Base-by-base conservation (phyloP, 371 early-diverging fungal species). In the Lichtheimia corymbifera region DNA sequence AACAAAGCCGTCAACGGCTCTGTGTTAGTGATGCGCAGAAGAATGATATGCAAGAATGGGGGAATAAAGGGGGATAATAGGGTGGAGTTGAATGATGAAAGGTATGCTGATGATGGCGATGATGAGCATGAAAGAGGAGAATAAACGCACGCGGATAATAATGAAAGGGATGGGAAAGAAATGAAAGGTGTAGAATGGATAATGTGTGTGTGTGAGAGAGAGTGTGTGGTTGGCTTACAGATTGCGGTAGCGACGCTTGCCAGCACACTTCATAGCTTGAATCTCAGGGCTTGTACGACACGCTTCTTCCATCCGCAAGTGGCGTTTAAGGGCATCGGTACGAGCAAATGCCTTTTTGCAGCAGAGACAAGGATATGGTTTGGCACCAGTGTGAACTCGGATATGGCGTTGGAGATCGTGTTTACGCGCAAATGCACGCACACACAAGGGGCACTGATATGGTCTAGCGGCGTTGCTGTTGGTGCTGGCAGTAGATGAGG, bases 331-430 rank as follows among this genome's bases (percentile, higher is more conserved):
- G 5, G 89, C 89, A 68, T 89, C 89, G 5, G 85, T 86, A 49
- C 89, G 76, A 14, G 89, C 88, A 79, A 89, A 89, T 0, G 79
- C 71, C 64, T 87, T 84, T 65, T 78, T 76, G 62, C 89, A 87
- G 40, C 80, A 79, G 17, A 76, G 59, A 53, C 89, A 89, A 6
- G 61, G 42, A 68, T 83, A 87, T 0, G 88, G 88, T 40, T 86
- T 86, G 41, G 80, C 84, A 1, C 88, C 88, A 6, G 89, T 86
- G 45, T 89, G 89, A 15, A 87, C 84, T 11, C 88, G 81, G 41
- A 77, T 82, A 61, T 89, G 90, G 7, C 90, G 83, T 51, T 86
- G 82, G 17, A 85, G 67, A 68, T 89, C 90, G 51, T 88, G 88
- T 55, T 87, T 88, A 17, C 90, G 80, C 22, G 85, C 73, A 66